Conservation (phyloP, 2,329 filamentous ascomycete genomes). For the Epichloe uncinata region DNA sequence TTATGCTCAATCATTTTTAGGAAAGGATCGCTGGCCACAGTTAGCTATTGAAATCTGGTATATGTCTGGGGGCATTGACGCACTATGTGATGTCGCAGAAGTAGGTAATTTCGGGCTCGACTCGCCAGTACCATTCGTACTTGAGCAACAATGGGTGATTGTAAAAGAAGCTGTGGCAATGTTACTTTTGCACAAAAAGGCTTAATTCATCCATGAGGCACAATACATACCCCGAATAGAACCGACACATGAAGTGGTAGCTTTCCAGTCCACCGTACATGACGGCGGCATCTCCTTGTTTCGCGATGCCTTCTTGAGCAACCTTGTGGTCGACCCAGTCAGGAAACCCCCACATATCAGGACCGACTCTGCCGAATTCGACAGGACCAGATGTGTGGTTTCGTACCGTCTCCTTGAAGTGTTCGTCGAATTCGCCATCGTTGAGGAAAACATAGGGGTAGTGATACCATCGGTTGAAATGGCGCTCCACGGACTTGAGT, state of each 20-base stretch:
- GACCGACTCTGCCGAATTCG: conserved; percentile 88
- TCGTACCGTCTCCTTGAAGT: conserved; percentile 74
- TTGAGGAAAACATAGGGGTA: conserved; percentile 98
- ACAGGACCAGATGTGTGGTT: conserved; percentile 83
- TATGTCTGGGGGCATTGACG: background rate
- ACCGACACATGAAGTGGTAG: conserved; percentile 98
- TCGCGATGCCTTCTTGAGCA: conserved; percentile 87
- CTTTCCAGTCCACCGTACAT: conserved; percentile 99
- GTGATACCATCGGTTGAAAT: conserved; percentile 98
- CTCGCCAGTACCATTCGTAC: conserved; percentile 99
- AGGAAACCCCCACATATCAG: conserved; percentile 89
- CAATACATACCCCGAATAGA: conserved; percentile 77
- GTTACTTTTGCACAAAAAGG: conserved; percentile 10
- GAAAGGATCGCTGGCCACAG: conserved; percentile 56
- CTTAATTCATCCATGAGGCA: background rate
- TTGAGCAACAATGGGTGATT: conserved; percentile 90
- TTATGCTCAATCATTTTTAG: conserved; percentile 85
- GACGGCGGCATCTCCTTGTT: conserved; percentile 92
- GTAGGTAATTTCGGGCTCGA: conserved; percentile 99
- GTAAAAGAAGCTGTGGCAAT: conserved; percentile 64
- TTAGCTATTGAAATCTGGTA: background rate
- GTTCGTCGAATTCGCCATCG: conserved; percentile 90
- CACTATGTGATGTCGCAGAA: conserved; percentile 99
- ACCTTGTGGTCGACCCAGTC: conserved; percentile 94
- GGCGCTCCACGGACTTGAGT: conserved; percentile 91